Evolutionary conservation across 768 basidiomycete genomes (phyloP).

Genomic region (Xerocomus spinulosus): DNA sequence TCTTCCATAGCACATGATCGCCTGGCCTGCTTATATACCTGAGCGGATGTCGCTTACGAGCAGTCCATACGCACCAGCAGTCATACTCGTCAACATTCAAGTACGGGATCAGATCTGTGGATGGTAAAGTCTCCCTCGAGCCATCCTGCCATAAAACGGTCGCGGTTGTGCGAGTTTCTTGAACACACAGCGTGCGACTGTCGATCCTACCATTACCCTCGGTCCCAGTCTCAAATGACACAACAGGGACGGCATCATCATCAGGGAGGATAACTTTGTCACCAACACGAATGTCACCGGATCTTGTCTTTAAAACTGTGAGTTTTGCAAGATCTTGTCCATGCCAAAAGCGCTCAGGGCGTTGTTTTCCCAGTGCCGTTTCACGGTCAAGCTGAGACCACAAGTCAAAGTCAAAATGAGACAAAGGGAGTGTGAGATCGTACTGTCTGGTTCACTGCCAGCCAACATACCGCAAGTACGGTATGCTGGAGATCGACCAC

Average conservation of each 20-base stretch:
- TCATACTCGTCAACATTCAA: slow-evolving; percentile 89
- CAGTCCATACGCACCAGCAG: slow-evolving; percentile 57
- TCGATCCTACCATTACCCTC: slow-evolving; percentile 44
- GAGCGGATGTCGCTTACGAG: neutral
- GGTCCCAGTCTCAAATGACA: slow-evolving; percentile 55
- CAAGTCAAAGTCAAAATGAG: slow-evolving; percentile 1
- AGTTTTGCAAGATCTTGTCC: slow-evolving; percentile 61
- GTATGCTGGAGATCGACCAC: slow-evolving; percentile 72
- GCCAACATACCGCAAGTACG: slow-evolving; percentile 78
- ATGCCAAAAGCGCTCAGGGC: slow-evolving; percentile 75
- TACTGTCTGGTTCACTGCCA: slow-evolving; percentile 84
- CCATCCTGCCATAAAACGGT: slow-evolving; percentile 90
- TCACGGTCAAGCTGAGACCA: slow-evolving; percentile 51
- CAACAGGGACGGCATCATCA: slow-evolving; percentile 42
- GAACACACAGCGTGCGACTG: slow-evolving; percentile 58
- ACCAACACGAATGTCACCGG: slow-evolving; percentile 69
- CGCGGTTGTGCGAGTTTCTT: slow-evolving; percentile 64
- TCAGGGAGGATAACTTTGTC: slow-evolving; percentile 65
- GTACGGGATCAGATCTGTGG: slow-evolving; percentile 73
- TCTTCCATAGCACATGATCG: slow-evolving; percentile 82
- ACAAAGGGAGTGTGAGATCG: slow-evolving; percentile 16
- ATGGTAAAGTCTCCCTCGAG: slow-evolving; percentile 51
- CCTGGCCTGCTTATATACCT: slow-evolving; percentile 62
- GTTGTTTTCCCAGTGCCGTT: slow-evolving; percentile 50
- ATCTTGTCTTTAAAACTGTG: slow-evolving; percentile 54